Evolutionary conservation across 139 green algal genomes (phyloP).

Genomic region (Chlamydomonas incerta): DNA sequence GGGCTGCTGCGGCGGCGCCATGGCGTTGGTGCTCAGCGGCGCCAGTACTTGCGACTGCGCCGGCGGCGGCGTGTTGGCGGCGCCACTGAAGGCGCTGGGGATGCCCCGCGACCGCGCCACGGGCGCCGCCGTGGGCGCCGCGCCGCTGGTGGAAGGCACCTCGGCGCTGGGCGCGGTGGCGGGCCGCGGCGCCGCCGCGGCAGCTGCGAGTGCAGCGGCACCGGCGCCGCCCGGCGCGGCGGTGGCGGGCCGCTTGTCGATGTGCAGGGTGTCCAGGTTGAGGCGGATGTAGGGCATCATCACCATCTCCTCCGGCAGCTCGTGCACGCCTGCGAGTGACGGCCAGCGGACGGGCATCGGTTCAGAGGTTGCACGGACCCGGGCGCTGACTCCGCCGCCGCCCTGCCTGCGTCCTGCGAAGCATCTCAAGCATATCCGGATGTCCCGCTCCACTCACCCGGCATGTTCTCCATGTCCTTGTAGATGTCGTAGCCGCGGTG

Average conservation of each 20-base stretch:
- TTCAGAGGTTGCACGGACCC: too few species aligned
- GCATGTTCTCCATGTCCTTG: constrained; percentile 30
- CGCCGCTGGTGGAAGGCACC: background rate
- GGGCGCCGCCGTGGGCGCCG: background rate
- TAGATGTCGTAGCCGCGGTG: constrained; percentile 38
- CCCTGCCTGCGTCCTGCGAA: too few species aligned
- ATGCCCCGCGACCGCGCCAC: background rate
- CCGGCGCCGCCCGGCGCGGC: background rate
- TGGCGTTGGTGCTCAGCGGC: constrained; percentile 35
- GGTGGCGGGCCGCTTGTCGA: constrained; percentile 48
- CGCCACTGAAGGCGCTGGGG: background rate
- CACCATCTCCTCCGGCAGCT: constrained; percentile 66
- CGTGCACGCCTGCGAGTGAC: constrained; percentile 8
- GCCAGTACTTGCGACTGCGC: constrained; percentile 32
- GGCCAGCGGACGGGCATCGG: too few species aligned
- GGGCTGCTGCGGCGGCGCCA: background rate
- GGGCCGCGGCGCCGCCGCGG: background rate
- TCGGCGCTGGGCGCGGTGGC: background rate
- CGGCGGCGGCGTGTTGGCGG: background rate
- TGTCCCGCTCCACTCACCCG: background rate
- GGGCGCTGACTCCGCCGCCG: too few species aligned
- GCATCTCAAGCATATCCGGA: too few species aligned
- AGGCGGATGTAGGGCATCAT: constrained; percentile 96
- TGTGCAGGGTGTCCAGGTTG: constrained; percentile 79
- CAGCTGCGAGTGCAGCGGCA: background rate